Evolutionary conservation across 139 green algal species (phyloP).

Genomic region (Marvania coccoides): DNA sequence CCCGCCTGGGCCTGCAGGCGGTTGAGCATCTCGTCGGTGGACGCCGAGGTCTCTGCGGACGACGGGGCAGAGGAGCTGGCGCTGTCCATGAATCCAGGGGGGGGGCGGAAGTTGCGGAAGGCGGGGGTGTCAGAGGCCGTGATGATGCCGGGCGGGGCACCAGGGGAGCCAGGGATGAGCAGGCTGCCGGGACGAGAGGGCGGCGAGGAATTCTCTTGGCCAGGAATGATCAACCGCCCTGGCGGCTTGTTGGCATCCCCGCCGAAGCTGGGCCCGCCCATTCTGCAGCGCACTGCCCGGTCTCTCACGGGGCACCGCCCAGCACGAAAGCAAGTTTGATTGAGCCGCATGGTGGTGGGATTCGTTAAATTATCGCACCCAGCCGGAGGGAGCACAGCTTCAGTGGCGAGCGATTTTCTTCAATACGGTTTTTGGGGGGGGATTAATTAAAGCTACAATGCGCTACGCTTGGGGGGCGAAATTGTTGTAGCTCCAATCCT

Average conservation of each 20-base stretch:
- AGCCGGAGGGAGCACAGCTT: neutral
- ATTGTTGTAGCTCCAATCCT: too few species aligned
- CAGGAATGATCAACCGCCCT: conserved; percentile 12
- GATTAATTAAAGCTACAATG: too few species aligned
- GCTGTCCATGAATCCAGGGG: conserved; percentile 71
- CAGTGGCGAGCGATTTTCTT: neutral
- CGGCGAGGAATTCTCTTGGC: neutral
- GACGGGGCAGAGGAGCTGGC: neutral
- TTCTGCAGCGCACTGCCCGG: neutral
- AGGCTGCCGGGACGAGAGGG: neutral
- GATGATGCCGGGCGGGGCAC: neutral
- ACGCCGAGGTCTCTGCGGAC: neutral
- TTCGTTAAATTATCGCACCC: neutral
- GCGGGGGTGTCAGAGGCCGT: neutral
- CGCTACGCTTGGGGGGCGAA: too few species aligned
- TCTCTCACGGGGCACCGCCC: neutral
- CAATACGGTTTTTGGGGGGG: too few species aligned
- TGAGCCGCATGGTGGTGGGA: neutral
- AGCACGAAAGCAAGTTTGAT: too few species aligned
- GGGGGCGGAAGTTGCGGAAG: conserved; percentile 48
- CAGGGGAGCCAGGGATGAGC: neutral
- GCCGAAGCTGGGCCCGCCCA: neutral
- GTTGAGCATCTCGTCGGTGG: conserved; percentile 33
- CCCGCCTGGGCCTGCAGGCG: conserved; percentile 33
- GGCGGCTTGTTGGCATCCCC: neutral